A percentile compares a stretch with the other conserved stretches of the same genome.
These are phyloP conservation scores for Lactarius hengduanensis DNA, from an alignment of 768 basidiomycete species.

Conservation along the genomic window DNA sequence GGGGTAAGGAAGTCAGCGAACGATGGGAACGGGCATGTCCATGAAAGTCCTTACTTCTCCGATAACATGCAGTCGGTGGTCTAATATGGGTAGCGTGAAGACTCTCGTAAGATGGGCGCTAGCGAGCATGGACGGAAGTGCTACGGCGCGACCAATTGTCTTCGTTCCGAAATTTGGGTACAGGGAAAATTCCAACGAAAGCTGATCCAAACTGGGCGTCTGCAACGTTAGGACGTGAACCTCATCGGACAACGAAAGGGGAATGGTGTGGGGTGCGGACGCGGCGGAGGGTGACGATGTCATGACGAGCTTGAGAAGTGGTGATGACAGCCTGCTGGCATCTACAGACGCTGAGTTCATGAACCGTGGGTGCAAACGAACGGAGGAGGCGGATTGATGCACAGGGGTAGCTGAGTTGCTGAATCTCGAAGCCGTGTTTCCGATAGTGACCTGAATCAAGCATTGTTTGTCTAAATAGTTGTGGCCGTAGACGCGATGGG, in stretches of 20 bases:
- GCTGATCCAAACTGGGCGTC: conserved; percentile 63
- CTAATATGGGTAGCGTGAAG: conserved; percentile 77
- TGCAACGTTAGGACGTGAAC: conserved; percentile 84
- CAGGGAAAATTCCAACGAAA: conserved; percentile 88
- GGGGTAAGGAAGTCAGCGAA: conserved; percentile 13
- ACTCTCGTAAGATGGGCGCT: conserved; percentile 53
- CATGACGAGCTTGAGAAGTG: conserved; percentile 93
- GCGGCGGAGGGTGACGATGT: conserved; percentile 81
- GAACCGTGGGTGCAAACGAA: conserved; percentile 73
- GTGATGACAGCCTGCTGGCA: conserved; percentile 65
- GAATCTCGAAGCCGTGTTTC: conserved; percentile 51
- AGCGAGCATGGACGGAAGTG: conserved; percentile 70
- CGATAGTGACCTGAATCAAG: conserved; percentile 84
- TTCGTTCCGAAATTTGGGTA: conserved; percentile 98
- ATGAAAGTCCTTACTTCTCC: conserved; percentile 65
- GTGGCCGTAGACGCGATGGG: conserved; percentile 96
- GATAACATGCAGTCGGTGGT: conserved; percentile 89
- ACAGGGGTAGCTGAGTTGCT: conserved; percentile 31
- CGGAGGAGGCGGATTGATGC: conserved; percentile 44
- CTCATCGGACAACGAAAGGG: conserved; percentile 74
- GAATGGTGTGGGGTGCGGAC: conserved; percentile 86
- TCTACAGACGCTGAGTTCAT: conserved; percentile 67
- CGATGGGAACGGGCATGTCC: background rate
- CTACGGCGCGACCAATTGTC: conserved; percentile 90
- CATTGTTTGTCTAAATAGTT: conserved; percentile 87